Conservation (phyloP, 1,139 yeast species). For the Pneumocystis wakefieldiae region DNA sequence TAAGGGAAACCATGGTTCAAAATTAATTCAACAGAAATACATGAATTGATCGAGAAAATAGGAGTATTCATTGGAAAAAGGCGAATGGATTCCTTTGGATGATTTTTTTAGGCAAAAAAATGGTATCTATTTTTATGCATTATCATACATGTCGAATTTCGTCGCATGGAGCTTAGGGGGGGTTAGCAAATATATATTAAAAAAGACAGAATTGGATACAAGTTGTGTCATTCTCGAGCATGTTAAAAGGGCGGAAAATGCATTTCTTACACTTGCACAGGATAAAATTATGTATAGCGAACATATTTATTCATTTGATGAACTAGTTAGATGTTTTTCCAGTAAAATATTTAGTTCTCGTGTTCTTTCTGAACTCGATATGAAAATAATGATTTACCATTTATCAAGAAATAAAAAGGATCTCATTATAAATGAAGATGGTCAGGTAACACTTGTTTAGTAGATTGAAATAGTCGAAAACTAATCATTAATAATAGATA, state of each 20-base stretch:
- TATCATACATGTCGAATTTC: background rate
- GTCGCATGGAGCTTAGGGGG: background rate
- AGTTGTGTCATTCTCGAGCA: background rate
- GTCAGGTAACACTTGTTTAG: background rate
- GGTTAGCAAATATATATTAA: background rate
- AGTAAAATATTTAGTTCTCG: background rate
- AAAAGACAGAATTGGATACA: background rate
- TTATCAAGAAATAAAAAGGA: background rate
- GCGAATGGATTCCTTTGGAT: background rate
- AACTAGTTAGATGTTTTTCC: background rate
- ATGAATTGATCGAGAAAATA: background rate
- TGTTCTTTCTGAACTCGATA: background rate
- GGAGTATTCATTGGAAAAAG: background rate
- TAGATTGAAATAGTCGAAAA: background rate
- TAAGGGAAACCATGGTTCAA: background rate
- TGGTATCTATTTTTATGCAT: background rate
- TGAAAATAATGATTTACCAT: background rate
- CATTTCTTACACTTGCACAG: background rate
- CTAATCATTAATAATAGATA: background rate
- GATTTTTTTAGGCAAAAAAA: background rate
- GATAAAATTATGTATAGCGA: background rate
- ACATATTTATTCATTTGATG: background rate
- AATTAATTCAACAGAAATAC: background rate
- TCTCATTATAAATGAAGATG: background rate
- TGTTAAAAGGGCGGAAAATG: background rate